A percentile compares a stretch with the other conserved stretches of the same genome.
These are phyloP conservation scores for Piromyces sp. DNA, from an alignment of 192 early-diverging fungal genomes.

Conservation along the genomic window DNA sequence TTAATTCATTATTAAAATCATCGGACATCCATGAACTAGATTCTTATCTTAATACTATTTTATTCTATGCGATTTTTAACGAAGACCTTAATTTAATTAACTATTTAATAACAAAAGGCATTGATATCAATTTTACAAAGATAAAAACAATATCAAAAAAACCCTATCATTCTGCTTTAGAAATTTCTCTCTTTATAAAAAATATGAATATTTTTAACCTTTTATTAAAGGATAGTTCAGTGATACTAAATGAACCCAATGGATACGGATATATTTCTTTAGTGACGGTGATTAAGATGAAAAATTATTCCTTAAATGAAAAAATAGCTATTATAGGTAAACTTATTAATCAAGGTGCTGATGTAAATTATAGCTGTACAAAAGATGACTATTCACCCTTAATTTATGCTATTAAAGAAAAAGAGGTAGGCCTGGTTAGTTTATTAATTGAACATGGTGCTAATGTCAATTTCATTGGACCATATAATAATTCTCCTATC, in stretches of 20 bases:
- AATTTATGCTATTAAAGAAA: background rate
- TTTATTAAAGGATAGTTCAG: background rate
- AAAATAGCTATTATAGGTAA: background rate
- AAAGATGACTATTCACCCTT: background rate
- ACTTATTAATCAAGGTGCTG: background rate
- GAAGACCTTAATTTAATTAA: too few species aligned
- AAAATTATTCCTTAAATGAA: background rate
- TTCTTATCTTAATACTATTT: too few species aligned
- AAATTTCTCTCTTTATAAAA: background rate
- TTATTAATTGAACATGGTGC: background rate
- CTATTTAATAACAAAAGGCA: background rate
- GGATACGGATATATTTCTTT: background rate
- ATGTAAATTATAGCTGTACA: background rate
- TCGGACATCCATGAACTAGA: too few species aligned
- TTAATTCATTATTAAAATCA: too few species aligned
- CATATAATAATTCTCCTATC: background rate
- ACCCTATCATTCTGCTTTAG: background rate
- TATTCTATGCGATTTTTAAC: too few species aligned
- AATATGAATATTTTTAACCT: background rate
- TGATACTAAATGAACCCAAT: background rate
- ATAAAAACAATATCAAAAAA: background rate
- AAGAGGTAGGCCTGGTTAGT: background rate
- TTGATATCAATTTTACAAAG: too few species aligned
- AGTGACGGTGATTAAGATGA: background rate
- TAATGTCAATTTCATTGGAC: background rate